Base-by-base conservation (phyloP, 1,284 basidiomycete genomes). In the Sparassis latifolia region DNA sequence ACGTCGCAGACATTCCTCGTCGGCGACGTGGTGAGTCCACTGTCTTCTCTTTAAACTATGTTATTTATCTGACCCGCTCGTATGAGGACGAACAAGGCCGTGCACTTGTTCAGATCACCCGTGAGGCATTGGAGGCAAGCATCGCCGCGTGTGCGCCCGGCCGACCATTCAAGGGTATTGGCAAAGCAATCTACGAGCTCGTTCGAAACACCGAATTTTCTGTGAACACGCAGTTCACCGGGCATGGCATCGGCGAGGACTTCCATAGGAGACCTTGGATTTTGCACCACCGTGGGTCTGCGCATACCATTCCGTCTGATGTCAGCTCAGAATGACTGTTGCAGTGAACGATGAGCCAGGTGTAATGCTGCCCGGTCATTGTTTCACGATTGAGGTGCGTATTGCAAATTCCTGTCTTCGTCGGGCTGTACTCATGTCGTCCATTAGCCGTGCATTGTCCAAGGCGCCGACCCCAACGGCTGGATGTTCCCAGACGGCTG, bases 181-280 rank as follows among this genome's bases (percentile, higher is more conserved):
- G 91, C 0, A 69, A 67, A 12, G 84, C 84, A 0, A 95, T 97
- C 44, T 79, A 90, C 61, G 68, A 75, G 37, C 60, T 78, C 12
- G 58, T 81, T 2, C 70, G 62, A 32, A 63, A 45, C 27, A 62
- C 69, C 47, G 74, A 74, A 0, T 80, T 76, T 56, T 85, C 79
- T 2, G 77, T 94, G 29, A 93, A 89, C 38, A 71, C 77, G 6
- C 80, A 89, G 51, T 92, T 90, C 58, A 80, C 77, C 1, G 90
- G 92, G 0, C 94, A 97, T 66, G 93, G 94, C 0, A 96, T 97
- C 51, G 91, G 92, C 1, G 76, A 71, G 27, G 75, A 76, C 10
- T 97, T 97, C 62, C 94, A 97, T 65, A 75, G 81, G 12, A 74
- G 82, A 29, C 94, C 94, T 0, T 94, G 87, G 81, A 88, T 97